Evolutionary conservation across 2,329 filamentous ascomycete genomes (phyloP).

Genomic region (Rutstroemia sp.): DNA sequence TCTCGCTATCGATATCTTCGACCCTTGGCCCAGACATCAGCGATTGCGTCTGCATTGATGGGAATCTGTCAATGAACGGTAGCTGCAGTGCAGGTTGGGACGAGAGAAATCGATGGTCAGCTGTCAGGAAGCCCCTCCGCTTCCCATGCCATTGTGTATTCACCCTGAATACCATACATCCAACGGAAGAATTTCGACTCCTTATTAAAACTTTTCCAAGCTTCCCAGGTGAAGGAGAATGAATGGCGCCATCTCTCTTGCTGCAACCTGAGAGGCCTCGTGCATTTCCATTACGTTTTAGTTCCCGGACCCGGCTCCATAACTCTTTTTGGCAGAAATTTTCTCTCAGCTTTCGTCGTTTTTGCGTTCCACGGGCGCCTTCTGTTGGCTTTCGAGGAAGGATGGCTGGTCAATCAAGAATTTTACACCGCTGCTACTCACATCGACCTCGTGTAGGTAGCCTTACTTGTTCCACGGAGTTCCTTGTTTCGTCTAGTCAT

Average conservation of each 20-base stretch:
- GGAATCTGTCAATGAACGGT: too few species aligned
- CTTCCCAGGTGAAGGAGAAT: not conserved
- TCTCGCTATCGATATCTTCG: too few species aligned
- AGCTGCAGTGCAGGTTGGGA: too few species aligned
- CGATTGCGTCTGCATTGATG: too few species aligned
- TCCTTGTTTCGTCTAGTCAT: not conserved
- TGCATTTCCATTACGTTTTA: conserved; percentile 10
- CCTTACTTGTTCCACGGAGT: not conserved
- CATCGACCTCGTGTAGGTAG: not conserved
- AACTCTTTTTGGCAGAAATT: not conserved
- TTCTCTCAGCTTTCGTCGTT: not conserved
- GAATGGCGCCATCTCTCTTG: conserved; percentile 4
- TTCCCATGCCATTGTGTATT: too few species aligned
- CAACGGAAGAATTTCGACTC: not conserved
- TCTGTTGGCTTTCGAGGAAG: conserved; percentile 3
- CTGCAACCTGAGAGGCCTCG: not conserved
- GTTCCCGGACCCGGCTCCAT: conserved; percentile 2
- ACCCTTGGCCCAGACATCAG: too few species aligned
- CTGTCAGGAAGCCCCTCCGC: too few species aligned
- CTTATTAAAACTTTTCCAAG: not conserved
- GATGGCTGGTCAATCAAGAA: not conserved
- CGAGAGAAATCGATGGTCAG: too few species aligned
- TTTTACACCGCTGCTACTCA: not conserved
- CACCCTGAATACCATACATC: not conserved
- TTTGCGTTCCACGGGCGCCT: not conserved